A percentile compares a stretch with the other conserved stretches of the same genome.
phyloP scores from a whole-genome alignment of 1,139 yeast genomes.

The Scheffersomyces illinoinensis region DNA sequence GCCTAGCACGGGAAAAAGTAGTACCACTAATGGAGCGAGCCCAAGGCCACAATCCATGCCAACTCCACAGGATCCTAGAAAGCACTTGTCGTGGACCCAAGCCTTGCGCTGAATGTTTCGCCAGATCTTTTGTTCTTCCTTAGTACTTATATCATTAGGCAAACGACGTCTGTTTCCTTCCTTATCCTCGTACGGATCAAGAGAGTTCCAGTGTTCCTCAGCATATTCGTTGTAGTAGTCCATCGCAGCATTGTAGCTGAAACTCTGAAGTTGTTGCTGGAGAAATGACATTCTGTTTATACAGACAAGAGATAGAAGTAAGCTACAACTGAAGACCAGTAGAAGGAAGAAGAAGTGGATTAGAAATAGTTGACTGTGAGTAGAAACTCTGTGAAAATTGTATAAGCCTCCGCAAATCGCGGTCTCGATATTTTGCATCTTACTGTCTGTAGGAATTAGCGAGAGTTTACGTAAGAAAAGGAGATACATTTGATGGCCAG shows the following conservation, averaged over 20 bases:
- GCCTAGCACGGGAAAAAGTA: slow-evolving; percentile 73
- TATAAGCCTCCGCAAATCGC: background rate
- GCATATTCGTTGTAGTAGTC: slow-evolving; percentile 67
- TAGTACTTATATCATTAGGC: slow-evolving; percentile 54
- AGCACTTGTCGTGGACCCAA: slow-evolving; percentile 83
- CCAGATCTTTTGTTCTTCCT: slow-evolving; percentile 68
- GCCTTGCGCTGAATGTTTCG: slow-evolving; percentile 71
- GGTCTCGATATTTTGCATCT: background rate
- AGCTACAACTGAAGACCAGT: background rate
- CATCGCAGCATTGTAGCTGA: slow-evolving; percentile 52
- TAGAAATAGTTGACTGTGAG: background rate
- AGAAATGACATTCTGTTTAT: background rate
- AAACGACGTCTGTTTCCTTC: slow-evolving; percentile 60
- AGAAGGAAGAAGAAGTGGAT: background rate
- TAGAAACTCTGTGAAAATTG: background rate
- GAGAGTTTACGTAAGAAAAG: background rate
- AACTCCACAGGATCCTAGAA: slow-evolving; percentile 68
- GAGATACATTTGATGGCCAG: background rate
- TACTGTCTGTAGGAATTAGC: background rate
- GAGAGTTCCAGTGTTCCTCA: slow-evolving; percentile 55
- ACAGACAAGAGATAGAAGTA: background rate
- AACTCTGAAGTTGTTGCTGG: background rate
- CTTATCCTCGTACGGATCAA: slow-evolving; percentile 66
- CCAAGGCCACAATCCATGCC: slow-evolving; percentile 81
- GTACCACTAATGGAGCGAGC: slow-evolving; percentile 63